A percentile compares a stretch with the other conserved stretches of the same genome.
phyloP scores from a whole-genome alignment of 2,329 filamentous ascomycete species.

The Diplodia scrobiculata region DNA sequence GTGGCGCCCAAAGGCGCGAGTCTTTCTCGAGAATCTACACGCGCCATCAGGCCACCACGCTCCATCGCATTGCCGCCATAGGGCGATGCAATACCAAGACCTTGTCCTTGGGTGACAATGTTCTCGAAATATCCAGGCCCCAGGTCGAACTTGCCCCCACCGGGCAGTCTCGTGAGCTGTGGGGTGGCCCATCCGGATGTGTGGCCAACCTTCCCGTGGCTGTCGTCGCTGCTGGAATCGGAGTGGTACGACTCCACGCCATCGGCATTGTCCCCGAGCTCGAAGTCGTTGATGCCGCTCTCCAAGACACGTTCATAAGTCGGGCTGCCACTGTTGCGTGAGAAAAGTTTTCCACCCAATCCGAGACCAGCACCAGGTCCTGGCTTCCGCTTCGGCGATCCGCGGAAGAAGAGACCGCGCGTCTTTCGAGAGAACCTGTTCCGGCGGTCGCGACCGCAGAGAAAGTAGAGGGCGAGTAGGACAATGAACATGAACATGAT shows the following conservation, averaged over 20 bases:
- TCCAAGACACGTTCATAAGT: conserved; percentile 83
- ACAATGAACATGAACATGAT: conserved; percentile 77
- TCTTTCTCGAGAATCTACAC: conserved; percentile 84
- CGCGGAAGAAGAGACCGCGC: conserved; percentile 50
- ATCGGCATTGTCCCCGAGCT: conserved; percentile 69
- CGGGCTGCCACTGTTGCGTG: conserved; percentile 55
- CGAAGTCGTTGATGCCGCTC: conserved; percentile 70
- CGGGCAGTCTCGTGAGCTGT: conserved; percentile 51
- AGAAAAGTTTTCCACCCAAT: conserved; percentile 41
- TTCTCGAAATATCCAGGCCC: conserved; percentile 35
- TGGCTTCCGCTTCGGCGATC: conserved; percentile 39
- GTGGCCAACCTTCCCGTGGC: conserved; percentile 60
- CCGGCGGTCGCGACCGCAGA: conserved; percentile 78
- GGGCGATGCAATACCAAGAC: conserved; percentile 39
- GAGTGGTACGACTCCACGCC: conserved; percentile 47
- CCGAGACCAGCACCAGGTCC: conserved; percentile 31
- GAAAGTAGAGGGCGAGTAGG: conserved; percentile 67
- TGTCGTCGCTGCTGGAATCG: conserved; percentile 58
- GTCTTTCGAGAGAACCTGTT: conserved; percentile 59
- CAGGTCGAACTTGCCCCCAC: conserved; percentile 29
- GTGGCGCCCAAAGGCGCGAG: conserved; percentile 60
- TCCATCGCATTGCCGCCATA: conserved; percentile 52
- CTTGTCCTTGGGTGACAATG: conserved; percentile 38
- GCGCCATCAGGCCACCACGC: conserved; percentile 71
- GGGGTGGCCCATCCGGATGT: conserved; percentile 70